Base-by-base conservation (phyloP, 768 basidiomycete species). In the Leccinum subtestaceum region DNA sequence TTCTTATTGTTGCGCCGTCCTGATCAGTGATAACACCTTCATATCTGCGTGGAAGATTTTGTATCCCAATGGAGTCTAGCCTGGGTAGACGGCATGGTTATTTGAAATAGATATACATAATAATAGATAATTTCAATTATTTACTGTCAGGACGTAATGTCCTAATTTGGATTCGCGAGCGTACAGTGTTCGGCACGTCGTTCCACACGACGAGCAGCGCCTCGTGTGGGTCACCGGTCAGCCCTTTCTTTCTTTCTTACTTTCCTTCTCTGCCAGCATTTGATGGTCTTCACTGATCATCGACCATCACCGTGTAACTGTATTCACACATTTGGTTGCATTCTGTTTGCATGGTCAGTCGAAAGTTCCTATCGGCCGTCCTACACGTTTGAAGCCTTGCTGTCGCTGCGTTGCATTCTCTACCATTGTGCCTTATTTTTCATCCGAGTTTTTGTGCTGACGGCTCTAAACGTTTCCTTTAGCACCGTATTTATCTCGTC, bases 1-100 rank as follows among this genome's bases (percentile, higher is more conserved):
- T 79, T 34, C 75, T 87, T 45, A 12, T 45, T 36, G 58, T 83
- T 56, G 69, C 76, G 57, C 25, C 56, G 2, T 66, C 59, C 53
- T 49, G 58, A 52, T 49, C 25, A 29, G 27, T 29, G 34, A 36
- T 34, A 58, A 25, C 45, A 11, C 25, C 19, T 25, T 50, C 19
- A 45, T 32, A 45, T 2, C 27, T 58, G 32, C 12, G 21, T 31
- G 58, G 15, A 25, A 53, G 46, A 12, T 32, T 32, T 7, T 49
- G 32, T 54, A 17, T 25, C n/a, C 29, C 21, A 15, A 21, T 19
- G 5, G 11, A 29, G 25, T 19, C 23, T 56, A 40, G 53, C 61
- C 29, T n/a, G 12, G 19, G 45, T 25, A 25, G 46, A 21, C 1
- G 17, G 21, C 27, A 19, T 49, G 53, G 55, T 38, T 25, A 21